A percentile compares a stretch with the other conserved stretches of the same genome.
These are phyloP conservation scores for Penicillium paneum DNA, from an alignment of 2,329 filamentous ascomycete genomes.

Conservation along the genomic window DNA sequence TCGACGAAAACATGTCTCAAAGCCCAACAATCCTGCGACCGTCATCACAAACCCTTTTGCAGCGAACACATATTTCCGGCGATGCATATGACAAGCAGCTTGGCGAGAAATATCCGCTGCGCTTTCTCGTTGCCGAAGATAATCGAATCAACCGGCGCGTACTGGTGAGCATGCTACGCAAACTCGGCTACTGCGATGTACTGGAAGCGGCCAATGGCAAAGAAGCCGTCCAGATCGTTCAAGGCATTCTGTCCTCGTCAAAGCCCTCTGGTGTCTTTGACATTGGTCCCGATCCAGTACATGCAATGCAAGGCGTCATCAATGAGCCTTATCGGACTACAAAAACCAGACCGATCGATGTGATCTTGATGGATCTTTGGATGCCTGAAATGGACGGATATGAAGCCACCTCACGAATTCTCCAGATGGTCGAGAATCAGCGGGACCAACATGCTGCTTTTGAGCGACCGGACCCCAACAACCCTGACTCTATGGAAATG, in stretches of 20 bases:
- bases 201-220: slow-evolving; percentile 65
- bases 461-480: slow-evolving; percentile 9
- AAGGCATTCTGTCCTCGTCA: slow-evolving; percentile 40
- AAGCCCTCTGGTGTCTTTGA: slow-evolving; percentile 5
- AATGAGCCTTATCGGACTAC: slow-evolving; percentile 23
- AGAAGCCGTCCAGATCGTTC: slow-evolving; percentile 63
- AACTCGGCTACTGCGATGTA: slow-evolving; percentile 63
- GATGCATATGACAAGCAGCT: slow-evolving; percentile 55
- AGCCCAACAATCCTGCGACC: slow-evolving; percentile 24
- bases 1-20: slow-evolving; percentile 26
- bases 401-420: slow-evolving; percentile 62
- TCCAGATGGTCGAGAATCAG: slow-evolving; percentile 50
- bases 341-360: slow-evolving; percentile 51
- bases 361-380: slow-evolving; percentile 73
- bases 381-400: slow-evolving; percentile 74
- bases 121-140: slow-evolving; percentile 68
- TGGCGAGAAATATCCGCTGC: slow-evolving; percentile 59
- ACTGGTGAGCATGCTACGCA: slow-evolving; percentile 63
- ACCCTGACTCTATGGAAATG: slow-evolving; percentile 17
- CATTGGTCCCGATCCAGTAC: slow-evolving; percentile 19
- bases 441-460: slow-evolving; percentile 21
- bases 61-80: slow-evolving; percentile 26
- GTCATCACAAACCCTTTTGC: slow-evolving; percentile 21
- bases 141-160: slow-evolving; percentile 69
- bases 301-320: slow-evolving; percentile 13